These are phyloP conservation scores for Meripilus lineatus DNA, from an alignment of 1,284 basidiomycete genomes.

Conservation along the genomic window DNA sequence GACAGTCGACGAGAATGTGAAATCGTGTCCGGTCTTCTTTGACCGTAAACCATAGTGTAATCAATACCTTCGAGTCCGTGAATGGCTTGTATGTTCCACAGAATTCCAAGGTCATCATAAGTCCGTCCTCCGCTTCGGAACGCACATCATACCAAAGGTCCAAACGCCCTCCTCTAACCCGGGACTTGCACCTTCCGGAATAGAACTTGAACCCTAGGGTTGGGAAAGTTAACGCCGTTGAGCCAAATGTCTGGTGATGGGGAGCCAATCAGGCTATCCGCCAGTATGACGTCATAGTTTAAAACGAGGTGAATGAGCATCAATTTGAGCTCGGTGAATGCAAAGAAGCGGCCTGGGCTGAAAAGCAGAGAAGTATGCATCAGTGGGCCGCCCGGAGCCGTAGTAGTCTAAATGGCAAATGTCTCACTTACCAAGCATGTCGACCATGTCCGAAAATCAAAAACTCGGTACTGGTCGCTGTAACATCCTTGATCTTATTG, in stretches of 20 bases:
- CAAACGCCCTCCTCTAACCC: too few relatives aligned
- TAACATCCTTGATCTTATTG: too few relatives aligned
- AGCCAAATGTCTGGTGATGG: slow-evolving; percentile 11
- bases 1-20: too few relatives aligned
- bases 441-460: slow-evolving; percentile 21
- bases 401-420: slow-evolving; percentile 7
- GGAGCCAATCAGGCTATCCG: slow-evolving; percentile 13
- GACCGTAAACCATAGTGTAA: too few relatives aligned
- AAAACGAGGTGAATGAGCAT: slow-evolving; percentile 22
- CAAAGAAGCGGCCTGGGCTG: slow-evolving; percentile 23
- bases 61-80: too few relatives aligned
- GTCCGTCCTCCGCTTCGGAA: too few relatives aligned
- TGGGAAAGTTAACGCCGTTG: slow-evolving; percentile 12
- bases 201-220: slow-evolving; percentile 12
- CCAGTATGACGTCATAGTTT: slow-evolving; percentile 19
- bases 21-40: too few relatives aligned
- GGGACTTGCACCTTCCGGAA: slow-evolving; percentile 17
- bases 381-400: neutral
- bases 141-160: too few relatives aligned
- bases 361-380: neutral
- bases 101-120: too few relatives aligned
- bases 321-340: slow-evolving; percentile 19
- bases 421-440: slow-evolving; percentile 17
- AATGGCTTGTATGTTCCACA: too few relatives aligned
- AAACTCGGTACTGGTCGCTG: slow-evolving; percentile 16